Percentiles rank a stretch among this genome's conserved stretches.
phyloP scores from a whole-genome alignment of 73 alveolate genomes.

The Urostyla sp. region DNA sequence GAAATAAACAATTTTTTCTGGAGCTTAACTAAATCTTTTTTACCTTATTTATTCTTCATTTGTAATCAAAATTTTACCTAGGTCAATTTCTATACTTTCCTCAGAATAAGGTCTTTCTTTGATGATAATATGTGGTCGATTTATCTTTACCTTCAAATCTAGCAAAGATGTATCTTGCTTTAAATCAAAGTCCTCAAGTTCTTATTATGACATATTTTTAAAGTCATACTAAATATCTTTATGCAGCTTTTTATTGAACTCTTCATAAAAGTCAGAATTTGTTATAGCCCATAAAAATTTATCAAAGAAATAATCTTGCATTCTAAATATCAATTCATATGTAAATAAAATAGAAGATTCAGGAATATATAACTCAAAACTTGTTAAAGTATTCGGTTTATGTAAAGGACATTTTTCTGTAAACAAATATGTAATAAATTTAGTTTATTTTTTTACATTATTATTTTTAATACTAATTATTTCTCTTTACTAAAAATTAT shows the following conservation, averaged over 20 bases:
- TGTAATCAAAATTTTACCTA: conserved; percentile 30
- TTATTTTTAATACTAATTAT: conserved; percentile 16
- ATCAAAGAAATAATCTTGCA: conserved; percentile 59
- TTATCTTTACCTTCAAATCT: conserved; percentile 28
- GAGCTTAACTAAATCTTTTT: not conserved
- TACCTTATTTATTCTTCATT: not conserved
- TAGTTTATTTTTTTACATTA: not conserved
- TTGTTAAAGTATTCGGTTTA: not conserved
- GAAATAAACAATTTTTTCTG: not conserved
- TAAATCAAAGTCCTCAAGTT: conserved; percentile 32
- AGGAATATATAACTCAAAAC: not conserved
- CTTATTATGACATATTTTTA: not conserved
- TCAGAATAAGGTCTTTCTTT: conserved; percentile 60
- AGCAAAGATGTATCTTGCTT: conserved; percentile 5
- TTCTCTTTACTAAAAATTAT: not conserved
- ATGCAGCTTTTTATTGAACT: not conserved
- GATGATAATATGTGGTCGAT: conserved; percentile 41
- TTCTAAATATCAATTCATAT: conserved; percentile 48
- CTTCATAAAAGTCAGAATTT: conserved; percentile 49
- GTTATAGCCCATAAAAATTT: conserved; percentile 59
- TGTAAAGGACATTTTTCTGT: conserved; percentile 28
- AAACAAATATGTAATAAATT: not conserved
- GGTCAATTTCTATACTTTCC: conserved; percentile 22
- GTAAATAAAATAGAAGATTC: conserved; percentile 11
- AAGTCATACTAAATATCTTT: not conserved